Evolutionary conservation across 2,329 filamentous ascomycete genomes (phyloP), one percentile per base, ranked within the genome.

Genomic region (Trichoderma arundinaceum): DNA sequence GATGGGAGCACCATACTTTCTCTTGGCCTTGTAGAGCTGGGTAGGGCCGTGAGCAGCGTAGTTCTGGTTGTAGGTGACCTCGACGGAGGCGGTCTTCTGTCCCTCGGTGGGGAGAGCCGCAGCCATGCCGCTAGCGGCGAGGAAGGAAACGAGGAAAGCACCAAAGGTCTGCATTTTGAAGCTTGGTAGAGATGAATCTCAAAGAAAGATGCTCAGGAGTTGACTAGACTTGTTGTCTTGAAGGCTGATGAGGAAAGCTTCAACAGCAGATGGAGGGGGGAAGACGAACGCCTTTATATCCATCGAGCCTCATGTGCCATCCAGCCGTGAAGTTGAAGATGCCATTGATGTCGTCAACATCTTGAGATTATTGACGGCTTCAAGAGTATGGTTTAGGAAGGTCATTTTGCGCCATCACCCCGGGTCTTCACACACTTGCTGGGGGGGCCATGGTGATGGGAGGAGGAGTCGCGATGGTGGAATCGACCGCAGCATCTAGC

Each of bases 161-260:
- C 67, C 68, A 38, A 71, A 69, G 39, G 52, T 69, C 62, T 68
- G 69, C 69, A 71, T 71, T 43, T 53, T 65, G 66, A 48, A 49
- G 19, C 22, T 63, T 39, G n/a, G 13, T 28, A 38, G 22, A 19
- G 28, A 28, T 28, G 22, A 28, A 28, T 53, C 9, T 62, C 22
- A n/a, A 41, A 64, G 53, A 51, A 32, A 10, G 60, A 13, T 52
- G 49, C 46, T 46, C 54, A 35, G 22, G 17, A 64, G 1, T 10
- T 15, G 66, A 44, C 39, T 57, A 17, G 49, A 46, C 39, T 54
- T 59, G 43, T 46, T 53, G 56, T 64, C 48, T 67, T 64, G 61
- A 54, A 46, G 41, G 49, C 53, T 60, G 66, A 57, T 67, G 61
- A 54, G 32, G 33, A 48, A 35, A 9, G 51, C 17, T 62, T 13